A percentile compares a stretch with the other conserved stretches of the same genome.
Conservation (phyloP, 345 rosid genomes). For the Eucalyptus viminalis region DNA sequence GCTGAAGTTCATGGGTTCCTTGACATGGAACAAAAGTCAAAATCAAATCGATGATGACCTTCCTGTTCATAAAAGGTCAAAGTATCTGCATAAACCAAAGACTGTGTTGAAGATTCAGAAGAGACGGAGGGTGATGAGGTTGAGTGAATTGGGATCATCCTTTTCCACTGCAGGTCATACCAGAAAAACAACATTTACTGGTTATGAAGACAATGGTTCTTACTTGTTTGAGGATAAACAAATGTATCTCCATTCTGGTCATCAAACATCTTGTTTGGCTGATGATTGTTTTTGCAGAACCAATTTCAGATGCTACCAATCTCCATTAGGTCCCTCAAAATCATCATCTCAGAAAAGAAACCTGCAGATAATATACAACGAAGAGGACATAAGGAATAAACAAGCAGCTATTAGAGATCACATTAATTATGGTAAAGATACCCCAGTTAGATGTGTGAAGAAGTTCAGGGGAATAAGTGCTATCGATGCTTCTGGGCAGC, state of each 20-base stretch:
- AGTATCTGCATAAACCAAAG: neutral
- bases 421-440: neutral
- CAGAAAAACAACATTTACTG: neutral
- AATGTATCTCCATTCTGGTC: neutral
- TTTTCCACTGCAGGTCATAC: neutral
- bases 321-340: conserved; percentile 2
- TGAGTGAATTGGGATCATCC: neutral
- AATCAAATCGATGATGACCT: neutral
- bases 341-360: conserved; percentile 12
- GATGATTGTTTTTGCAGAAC: neutral
- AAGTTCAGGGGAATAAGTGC: neutral
- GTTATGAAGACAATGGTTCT: neutral
- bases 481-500: neutral
- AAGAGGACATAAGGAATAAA: neutral
- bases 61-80: conserved; percentile 5
- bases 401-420: neutral
- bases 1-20: conserved; percentile 33
- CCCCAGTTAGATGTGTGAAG: conserved; percentile 3
- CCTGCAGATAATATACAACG: neutral
- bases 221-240: conserved; percentile 4
- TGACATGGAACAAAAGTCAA: conserved; percentile 27
- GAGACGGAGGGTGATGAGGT: conserved; percentile 8
- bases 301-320: neutral
- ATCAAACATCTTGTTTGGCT: neutral
- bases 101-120: conserved; percentile 5